Base-by-base conservation (phyloP, 1,284 basidiomycete species). In the Malassezia globosa region DNA sequence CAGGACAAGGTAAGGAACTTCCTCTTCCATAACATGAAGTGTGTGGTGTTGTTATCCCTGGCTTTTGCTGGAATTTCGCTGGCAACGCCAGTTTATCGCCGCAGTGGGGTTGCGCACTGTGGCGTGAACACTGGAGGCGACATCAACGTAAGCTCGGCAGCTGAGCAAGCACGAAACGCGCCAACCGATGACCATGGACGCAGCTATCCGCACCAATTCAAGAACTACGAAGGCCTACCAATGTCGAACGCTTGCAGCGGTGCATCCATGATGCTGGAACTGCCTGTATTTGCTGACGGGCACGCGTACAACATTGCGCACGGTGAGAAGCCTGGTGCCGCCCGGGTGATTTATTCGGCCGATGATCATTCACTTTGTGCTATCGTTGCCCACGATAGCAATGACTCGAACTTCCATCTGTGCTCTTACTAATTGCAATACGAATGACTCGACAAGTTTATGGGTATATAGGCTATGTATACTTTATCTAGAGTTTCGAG, bases 271-370 rank as follows among this genome's bases (percentile, higher is more conserved):
- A 47, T 47, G 46, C 46, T 47, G 1, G 46, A 47, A 33, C 46
- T 47, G n/a, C 46, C 46, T 14, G 31, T 47, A 13, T 47, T 47
- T 18, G 37, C 46, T 19, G 46, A 47, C 19, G 46, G 46, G 24
- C 46, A 47, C 25, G 10, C 46, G 21, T 47, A 47, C 33, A 16
- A 47, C 46, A 22, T 47, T 8, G 24, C 33, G 38, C 27, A 47
- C 18, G 46, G 46, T 25, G 46, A 47, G 38, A 25, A 41, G 22
- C 46, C 46, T 14, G 46, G 46, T 11, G 46, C 46, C 4, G 46
- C 27, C 14, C 46, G 46, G 21, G 46, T 39, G 1, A 47, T 47
- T 26, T 47, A 47, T 34, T 40, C 37, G 27, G 26, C 26, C 11
- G 38, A 47, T 19, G 25, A 40, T 39, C 34, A 47, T 18, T 21